These are phyloP conservation scores for Breviolum minutum DNA, from an alignment of 73 alveolate genomes.

Conservation along the genomic window DNA sequence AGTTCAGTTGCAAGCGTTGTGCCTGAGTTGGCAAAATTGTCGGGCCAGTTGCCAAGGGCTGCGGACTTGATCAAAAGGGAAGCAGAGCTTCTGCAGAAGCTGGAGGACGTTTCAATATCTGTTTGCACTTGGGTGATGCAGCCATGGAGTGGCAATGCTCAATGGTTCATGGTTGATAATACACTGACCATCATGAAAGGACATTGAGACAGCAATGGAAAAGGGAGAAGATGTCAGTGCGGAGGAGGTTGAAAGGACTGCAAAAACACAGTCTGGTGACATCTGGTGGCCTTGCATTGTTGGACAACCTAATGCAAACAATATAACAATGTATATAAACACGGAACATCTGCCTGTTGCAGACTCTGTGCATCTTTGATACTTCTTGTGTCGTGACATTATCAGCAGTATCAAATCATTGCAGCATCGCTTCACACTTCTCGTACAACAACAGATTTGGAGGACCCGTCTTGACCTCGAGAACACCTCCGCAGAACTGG, in stretches of 20 bases:
- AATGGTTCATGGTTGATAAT: not conserved
- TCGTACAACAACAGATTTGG: not conserved
- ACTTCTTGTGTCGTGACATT: not conserved
- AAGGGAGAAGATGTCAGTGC: conserved; percentile 72
- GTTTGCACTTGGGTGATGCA: not conserved
- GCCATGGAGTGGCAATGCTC: not conserved
- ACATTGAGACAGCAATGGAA: conserved; percentile 72
- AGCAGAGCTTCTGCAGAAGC: conserved; percentile 92
- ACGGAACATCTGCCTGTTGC: not conserved
- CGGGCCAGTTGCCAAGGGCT: conserved; percentile 31
- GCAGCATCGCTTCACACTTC: too few relatives aligned
- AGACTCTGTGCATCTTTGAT: not conserved
- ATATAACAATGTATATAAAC: too few relatives aligned
- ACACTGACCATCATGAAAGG: not conserved
- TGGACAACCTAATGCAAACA: not conserved
- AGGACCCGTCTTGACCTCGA: conserved; percentile 73
- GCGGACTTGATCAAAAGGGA: conserved; percentile 95
- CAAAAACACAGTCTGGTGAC: not conserved
- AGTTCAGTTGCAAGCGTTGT: too few relatives aligned
- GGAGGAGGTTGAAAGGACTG: conserved; percentile 75
- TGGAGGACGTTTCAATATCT: conserved; percentile 58
- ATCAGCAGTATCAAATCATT: too few relatives aligned
- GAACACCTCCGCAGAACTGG: conserved; percentile 91
- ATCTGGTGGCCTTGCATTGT: not conserved
- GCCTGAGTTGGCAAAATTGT: too few relatives aligned